Percentiles rank a stretch among this genome's conserved stretches.
Conservation (phyloP, 2,329 filamentous ascomycete species). For the Lachnellula cervina region DNA sequence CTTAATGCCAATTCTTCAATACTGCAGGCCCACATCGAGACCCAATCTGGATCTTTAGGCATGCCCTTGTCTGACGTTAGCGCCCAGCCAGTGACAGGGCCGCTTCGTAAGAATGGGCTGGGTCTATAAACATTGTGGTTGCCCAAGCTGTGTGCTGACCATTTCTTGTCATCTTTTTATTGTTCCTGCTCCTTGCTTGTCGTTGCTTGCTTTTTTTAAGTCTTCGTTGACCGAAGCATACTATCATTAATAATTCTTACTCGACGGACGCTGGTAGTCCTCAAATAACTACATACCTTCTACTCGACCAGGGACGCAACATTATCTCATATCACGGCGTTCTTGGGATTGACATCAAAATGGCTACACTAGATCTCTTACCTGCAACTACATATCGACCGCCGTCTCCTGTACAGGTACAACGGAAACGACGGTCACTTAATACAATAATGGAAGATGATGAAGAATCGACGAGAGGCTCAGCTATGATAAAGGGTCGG, state of each 20-base stretch:
- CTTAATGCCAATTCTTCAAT: slow-evolving; percentile 8
- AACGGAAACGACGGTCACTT: slow-evolving; percentile 47
- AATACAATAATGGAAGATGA: slow-evolving; percentile 62
- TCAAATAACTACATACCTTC: slow-evolving; percentile 16
- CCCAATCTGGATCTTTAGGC: slow-evolving; percentile 5
- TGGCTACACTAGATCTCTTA: slow-evolving; percentile 37
- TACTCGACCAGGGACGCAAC: slow-evolving; percentile 16
- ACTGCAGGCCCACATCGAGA: slow-evolving; percentile 10
- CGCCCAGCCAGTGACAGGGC: slow-evolving; percentile 19
- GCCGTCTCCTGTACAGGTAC: slow-evolving; percentile 48
- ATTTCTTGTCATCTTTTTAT: slow-evolving; percentile 20
- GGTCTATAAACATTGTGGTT: slow-evolving; percentile 25
- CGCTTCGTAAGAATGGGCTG: slow-evolving; percentile 8
- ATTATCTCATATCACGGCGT: slow-evolving; percentile 15
- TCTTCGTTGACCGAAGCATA: slow-evolving; percentile 36
- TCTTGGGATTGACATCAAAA: slow-evolving; percentile 21
- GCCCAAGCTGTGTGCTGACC: slow-evolving; percentile 16
- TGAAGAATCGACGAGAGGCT: slow-evolving; percentile 28
- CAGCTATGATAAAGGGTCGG: slow-evolving; percentile 26
- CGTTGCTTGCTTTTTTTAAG: slow-evolving; percentile 20
- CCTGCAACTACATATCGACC: slow-evolving; percentile 47
- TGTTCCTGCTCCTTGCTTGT: slow-evolving; percentile 10
- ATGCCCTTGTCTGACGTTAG: slow-evolving; percentile 18
- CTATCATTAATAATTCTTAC: slow-evolving; percentile 31
- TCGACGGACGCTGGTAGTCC: slow-evolving; percentile 28